Percentiles rank a stretch among this genome's conserved stretches.
Conservation (phyloP, 1,284 basidiomycete genomes). For the Ceratobasidium sp. region DNA sequence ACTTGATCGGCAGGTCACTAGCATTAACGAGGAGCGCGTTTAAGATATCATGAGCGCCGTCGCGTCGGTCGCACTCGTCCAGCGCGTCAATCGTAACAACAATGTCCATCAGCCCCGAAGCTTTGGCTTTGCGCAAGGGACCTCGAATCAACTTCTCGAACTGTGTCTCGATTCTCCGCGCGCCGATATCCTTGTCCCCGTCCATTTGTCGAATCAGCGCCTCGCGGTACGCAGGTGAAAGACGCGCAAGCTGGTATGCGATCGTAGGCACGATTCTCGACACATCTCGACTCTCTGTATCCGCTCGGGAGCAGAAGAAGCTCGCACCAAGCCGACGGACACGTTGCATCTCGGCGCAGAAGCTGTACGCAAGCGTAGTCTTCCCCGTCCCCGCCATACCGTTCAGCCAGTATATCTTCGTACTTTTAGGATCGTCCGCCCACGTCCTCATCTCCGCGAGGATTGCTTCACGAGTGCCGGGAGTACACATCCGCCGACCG, state of each 20-base stretch:
- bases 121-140: background rate
- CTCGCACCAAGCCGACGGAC: conserved; percentile 2
- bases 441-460: background rate
- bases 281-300: conserved; percentile 7
- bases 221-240: background rate
- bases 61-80: conserved; percentile 16
- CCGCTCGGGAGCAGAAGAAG: conserved; percentile 22
- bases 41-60: background rate
- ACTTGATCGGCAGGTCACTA: conserved; percentile 14
- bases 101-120: background rate
- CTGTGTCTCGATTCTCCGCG: conserved; percentile 1
- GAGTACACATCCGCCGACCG: conserved; percentile 5
- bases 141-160: background rate
- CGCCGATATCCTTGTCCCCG: background rate
- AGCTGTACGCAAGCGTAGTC: conserved; percentile 23
- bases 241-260: conserved; percentile 16
- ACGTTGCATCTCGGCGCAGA: background rate
- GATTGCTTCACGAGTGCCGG: background rate
- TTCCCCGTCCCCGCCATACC: conserved; percentile 19
- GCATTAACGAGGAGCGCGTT: background rate
- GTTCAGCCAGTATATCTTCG: conserved; percentile 18
- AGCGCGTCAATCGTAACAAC: conserved; percentile 34
- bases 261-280: conserved; percentile 10
- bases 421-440: background rate
- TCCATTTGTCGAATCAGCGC: background rate